Percentiles rank a stretch among this genome's conserved stretches.
phyloP scores from a whole-genome alignment of 1,139 yeast genomes.

The Candida sp. region DNA sequence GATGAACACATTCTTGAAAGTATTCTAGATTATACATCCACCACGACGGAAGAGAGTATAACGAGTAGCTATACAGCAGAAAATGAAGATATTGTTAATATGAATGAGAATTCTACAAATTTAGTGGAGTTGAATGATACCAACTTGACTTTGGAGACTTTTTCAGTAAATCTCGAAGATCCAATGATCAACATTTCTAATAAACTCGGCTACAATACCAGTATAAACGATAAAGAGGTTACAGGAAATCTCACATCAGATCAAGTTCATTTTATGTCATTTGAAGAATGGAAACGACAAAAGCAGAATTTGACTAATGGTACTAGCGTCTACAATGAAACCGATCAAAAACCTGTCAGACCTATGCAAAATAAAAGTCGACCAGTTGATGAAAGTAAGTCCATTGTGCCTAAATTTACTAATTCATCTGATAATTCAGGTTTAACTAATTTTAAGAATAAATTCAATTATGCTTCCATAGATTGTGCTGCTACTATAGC shows the following conservation, averaged over 20 bases:
- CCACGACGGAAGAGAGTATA: background rate
- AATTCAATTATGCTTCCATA: conserved; percentile 86
- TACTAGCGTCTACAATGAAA: conserved; percentile 5
- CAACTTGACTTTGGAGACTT: background rate
- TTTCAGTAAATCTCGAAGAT: conserved; percentile 1
- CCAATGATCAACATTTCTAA: background rate
- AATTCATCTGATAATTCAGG: conserved; percentile 25
- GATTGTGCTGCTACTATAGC: conserved; percentile 95
- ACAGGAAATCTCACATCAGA: conserved; percentile 6
- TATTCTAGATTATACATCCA: background rate
- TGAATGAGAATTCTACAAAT: background rate
- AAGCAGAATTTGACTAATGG: conserved; percentile 38
- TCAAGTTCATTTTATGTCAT: conserved; percentile 58
- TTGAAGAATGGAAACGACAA: conserved; percentile 80
- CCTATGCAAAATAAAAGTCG: background rate
- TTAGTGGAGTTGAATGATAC: conserved; percentile 1
- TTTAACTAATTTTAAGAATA: conserved; percentile 54
- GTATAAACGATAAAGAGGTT: background rate
- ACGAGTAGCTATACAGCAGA: no score
- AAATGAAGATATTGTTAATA: no score
- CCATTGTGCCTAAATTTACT: background rate
- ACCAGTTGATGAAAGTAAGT: background rate
- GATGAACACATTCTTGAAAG: background rate
- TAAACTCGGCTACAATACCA: background rate
- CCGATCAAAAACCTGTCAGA: conserved; percentile 2